Percentiles rank a stretch among this genome's conserved stretches.
Conservation (phyloP, 2,329 filamentous ascomycete genomes). For the Cladorrhinum sp. region DNA sequence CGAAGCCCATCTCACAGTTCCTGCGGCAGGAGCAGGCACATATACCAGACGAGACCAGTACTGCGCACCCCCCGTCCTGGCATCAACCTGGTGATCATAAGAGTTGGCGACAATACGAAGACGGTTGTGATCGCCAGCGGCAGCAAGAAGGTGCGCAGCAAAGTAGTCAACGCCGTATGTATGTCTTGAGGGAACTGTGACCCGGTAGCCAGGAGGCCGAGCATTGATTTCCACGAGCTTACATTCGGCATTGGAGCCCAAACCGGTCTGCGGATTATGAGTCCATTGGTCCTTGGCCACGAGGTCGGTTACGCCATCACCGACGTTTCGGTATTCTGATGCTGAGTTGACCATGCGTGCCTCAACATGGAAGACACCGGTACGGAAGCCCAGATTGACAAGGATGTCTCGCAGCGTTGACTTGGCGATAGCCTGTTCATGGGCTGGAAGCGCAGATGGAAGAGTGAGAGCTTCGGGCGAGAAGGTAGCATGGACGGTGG, state of each 20-base stretch:
- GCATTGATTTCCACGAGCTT: constrained; percentile 29
- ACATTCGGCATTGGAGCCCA: constrained; percentile 6
- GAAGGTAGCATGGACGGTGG: constrained; percentile 26
- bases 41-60: constrained; percentile 27
- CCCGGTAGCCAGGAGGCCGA: constrained; percentile 26
- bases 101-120: constrained; percentile 17
- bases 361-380: constrained; percentile 27
- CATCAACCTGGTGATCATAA: constrained; percentile 14
- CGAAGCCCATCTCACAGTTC: constrained; percentile 11
- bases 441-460: constrained; percentile 20
- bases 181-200: constrained; percentile 24
- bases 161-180: constrained; percentile 30
- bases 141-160: constrained; percentile 26
- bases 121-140: constrained; percentile 19
- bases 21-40: constrained; percentile 22
- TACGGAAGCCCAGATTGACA: constrained; percentile 23
- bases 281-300: constrained; percentile 1
- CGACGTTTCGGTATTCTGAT: constrained; percentile 19
- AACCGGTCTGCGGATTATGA: not conserved
- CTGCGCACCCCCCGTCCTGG: constrained; percentile 14
- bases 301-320: constrained; percentile 19
- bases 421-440: constrained; percentile 22
- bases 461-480: constrained; percentile 26
- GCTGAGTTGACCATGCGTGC: constrained; percentile 23
- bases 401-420: constrained; percentile 22